Conservation (phyloP, 2,329 filamentous ascomycete species). For the Fusarium floridanum region DNA sequence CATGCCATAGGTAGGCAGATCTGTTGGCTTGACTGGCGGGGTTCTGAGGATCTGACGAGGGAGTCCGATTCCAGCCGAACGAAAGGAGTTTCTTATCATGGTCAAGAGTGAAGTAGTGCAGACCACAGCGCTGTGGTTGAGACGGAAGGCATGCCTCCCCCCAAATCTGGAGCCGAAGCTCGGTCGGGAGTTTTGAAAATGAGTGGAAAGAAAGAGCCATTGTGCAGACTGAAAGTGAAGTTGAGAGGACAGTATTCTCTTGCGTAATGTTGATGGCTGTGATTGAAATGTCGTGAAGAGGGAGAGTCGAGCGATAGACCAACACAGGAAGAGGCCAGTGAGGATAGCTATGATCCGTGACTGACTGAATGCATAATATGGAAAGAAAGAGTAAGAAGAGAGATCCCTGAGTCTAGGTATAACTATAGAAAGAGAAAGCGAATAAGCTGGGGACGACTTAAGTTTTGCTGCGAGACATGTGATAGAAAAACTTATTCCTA, state of each 20-base stretch:
- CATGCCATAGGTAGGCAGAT: slow-evolving; percentile 10
- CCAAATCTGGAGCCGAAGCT: slow-evolving; percentile 11
- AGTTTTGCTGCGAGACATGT: background rate
- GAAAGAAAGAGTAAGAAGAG: background rate
- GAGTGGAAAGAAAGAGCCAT: background rate
- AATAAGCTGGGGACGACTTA: background rate
- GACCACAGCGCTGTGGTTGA: background rate
- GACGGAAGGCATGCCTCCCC: background rate
- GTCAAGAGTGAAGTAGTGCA: background rate
- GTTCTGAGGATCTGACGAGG: too few relatives aligned
- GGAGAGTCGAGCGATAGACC: background rate
- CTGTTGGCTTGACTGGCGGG: too few relatives aligned
- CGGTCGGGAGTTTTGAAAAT: slow-evolving; percentile 1
- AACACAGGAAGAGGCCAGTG: background rate
- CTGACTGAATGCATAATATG: background rate
- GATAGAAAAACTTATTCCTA: background rate
- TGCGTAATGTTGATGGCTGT: too few relatives aligned
- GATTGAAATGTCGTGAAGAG: background rate
- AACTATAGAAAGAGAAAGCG: too few relatives aligned
- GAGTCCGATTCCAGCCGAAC: too few relatives aligned
- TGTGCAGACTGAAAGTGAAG: background rate
- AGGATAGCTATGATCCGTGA: background rate
- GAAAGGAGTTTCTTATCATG: background rate
- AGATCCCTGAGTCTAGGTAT: too few relatives aligned
- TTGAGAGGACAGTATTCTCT: background rate